Evolutionary conservation across 2,329 filamentous ascomycete species (phyloP), one percentile per base, ranked within the genome.

Genomic region (Fusarium citri): DNA sequence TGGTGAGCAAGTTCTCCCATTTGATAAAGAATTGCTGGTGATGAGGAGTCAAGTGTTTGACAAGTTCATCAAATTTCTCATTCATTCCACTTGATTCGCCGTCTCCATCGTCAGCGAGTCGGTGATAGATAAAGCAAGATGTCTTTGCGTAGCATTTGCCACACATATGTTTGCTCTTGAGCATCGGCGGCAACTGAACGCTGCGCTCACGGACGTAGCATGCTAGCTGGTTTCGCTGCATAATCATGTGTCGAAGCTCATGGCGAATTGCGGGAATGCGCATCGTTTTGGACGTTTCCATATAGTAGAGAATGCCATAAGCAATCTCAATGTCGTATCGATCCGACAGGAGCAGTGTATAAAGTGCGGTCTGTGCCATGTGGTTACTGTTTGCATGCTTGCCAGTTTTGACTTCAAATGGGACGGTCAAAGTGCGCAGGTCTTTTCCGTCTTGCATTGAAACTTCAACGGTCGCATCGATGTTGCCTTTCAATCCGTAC

Each of bases 401-500:
- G 31, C 96, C 96, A 0, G 96, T 98, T 81, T 99, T 99, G 74
- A 99, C 88, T 78, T 99, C 96, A 69, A 99, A 93, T 0, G 96
- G 96, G 6, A 97, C 93, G 0, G 94, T 94, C 67, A 98, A 83
- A 8, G 88, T 92, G 65, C 88, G 88, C 48, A 84, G 80, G 30
- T 87, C 85, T n/a, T 86, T 83, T 26, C 89, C 88, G 59, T 97
- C 92, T 58, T 88, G 84, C 84, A 98, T 92, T 1, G 88, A 89
- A 18, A 96, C 92, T 81, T 99, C 93, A 2, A 99, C 92, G 1
- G 96, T 98, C 28, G 96, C 96, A 81, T 99, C 96, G 64, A 99
- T 96, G 74, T 98, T 99, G 30, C 96, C 96, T 79, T 99, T 99
- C 18, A 99, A 84, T 1, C 96, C 96, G 77, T 97, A 99, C 89